These are phyloP conservation scores for Circinella umbellata DNA, from an alignment of 371 early-diverging fungal genomes.

Conservation along the genomic window DNA sequence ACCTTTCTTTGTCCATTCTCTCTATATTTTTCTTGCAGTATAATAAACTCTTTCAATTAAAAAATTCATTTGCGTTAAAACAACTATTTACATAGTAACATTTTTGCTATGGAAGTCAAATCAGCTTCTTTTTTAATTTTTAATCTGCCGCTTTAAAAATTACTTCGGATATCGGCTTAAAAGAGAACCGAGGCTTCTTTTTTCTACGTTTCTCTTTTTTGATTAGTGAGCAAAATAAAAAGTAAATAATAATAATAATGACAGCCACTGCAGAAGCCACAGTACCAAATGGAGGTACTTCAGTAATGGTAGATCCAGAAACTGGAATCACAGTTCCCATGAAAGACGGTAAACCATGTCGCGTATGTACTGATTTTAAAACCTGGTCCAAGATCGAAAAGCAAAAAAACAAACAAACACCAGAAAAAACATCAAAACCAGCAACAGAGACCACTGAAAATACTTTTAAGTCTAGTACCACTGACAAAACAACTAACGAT, in stretches of 20 bases:
- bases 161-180: too few relatives aligned
- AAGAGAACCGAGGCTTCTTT: too few relatives aligned
- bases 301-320: slow-evolving; percentile 39
- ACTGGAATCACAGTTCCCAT: slow-evolving; percentile 51
- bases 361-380: slow-evolving; percentile 78
- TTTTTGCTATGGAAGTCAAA: too few relatives aligned
- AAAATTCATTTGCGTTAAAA: too few relatives aligned
- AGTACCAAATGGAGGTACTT: slow-evolving; percentile 4
- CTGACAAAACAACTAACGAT: not conserved
- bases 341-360: slow-evolving; percentile 72
- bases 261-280: slow-evolving; percentile 1
- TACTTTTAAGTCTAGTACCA: not conserved
- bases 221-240: not conserved
- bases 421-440: slow-evolving; percentile 22
- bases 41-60: too few relatives aligned
- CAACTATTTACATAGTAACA: too few relatives aligned
- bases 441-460: not conserved
- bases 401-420: slow-evolving; percentile 30
- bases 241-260: not conserved
- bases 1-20: too few relatives aligned
- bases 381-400: slow-evolving; percentile 61
- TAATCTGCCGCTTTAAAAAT: too few relatives aligned
- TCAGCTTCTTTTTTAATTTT: too few relatives aligned
- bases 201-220: not conserved
- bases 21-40: too few relatives aligned